phyloP scores from a whole-genome alignment of 2,329 filamentous ascomycete species.

The Pseudogymnoascus sp. region DNA sequence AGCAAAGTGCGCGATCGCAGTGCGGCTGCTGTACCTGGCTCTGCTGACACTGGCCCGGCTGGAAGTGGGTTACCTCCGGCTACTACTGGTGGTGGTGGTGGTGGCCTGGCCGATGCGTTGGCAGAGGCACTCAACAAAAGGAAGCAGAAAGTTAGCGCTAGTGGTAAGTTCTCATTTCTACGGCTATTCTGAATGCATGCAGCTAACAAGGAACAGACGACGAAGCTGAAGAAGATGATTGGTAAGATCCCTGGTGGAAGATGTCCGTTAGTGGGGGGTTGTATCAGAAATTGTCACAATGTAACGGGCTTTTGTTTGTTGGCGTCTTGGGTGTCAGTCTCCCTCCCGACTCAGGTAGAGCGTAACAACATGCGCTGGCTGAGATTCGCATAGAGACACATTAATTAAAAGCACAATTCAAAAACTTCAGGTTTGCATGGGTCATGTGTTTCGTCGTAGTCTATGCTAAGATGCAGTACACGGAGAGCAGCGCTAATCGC shows the following conservation, averaged over 20 bases:
- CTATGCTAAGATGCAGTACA: conserved; percentile 9
- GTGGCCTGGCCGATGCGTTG: conserved; percentile 74
- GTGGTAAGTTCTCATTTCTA: conserved; percentile 59
- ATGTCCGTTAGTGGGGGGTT: not conserved
- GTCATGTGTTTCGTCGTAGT: conserved; percentile 9
- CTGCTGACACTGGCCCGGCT: conserved; percentile 41
- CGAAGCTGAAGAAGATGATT: conserved; percentile 70
- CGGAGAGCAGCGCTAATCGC: not conserved
- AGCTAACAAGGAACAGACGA: conserved; percentile 51
- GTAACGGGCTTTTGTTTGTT: not conserved
- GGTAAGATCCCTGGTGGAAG: conserved; percentile 37
- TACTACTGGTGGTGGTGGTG: conserved; percentile 46
- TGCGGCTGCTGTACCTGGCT: conserved; percentile 51
- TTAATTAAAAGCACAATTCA: conserved; percentile 8
- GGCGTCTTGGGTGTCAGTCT: not conserved
- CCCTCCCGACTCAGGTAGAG: not conserved
- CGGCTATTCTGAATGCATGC: conserved; percentile 11
- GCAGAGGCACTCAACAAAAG: conserved; percentile 71
- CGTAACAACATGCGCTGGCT: conserved; percentile 1
- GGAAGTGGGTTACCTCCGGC: conserved; percentile 46
- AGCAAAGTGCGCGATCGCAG: conserved; percentile 66
- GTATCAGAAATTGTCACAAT: not conserved
- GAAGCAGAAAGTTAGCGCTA: conserved; percentile 90
- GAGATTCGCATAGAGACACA: conserved; percentile 5
- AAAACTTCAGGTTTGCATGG: not conserved